phyloP scores from a whole-genome alignment of 768 basidiomycete species.

The Nevesoporus exiguus region DNA sequence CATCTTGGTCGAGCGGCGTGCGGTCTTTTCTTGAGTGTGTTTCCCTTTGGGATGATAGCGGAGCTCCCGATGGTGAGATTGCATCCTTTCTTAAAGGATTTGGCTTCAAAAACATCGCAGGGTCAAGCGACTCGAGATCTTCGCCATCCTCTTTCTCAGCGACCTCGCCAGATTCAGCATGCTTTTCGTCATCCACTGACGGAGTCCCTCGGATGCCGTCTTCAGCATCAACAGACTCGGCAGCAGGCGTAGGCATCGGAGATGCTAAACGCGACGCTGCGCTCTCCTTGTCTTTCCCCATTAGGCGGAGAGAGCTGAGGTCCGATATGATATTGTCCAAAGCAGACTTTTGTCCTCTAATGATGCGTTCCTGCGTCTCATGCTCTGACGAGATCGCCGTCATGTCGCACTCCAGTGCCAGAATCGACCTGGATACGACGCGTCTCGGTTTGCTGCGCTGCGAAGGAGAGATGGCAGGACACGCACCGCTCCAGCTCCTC shows the following conservation, averaged over 20 bases:
- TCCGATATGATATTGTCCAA: constrained; percentile 64
- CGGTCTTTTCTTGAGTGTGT: constrained; percentile 16
- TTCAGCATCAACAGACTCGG: constrained; percentile 35
- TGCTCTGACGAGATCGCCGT: constrained; percentile 69
- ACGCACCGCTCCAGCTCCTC: constrained; percentile 76
- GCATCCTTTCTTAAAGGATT: constrained; percentile 35
- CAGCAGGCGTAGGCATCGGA: constrained; percentile 47
- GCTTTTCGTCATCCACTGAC: constrained; percentile 32
- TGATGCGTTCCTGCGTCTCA: constrained; percentile 62
- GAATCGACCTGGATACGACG: constrained; percentile 52
- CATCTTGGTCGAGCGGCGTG: constrained; percentile 24
- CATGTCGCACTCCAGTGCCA: constrained; percentile 74
- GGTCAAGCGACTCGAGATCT: constrained; percentile 33
- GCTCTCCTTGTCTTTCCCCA: constrained; percentile 65
- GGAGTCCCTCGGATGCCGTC: constrained; percentile 21
- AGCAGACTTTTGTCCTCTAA: constrained; percentile 65
- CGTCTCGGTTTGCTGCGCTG: not conserved
- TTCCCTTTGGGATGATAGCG: constrained; percentile 25
- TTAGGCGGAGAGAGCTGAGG: constrained; percentile 55
- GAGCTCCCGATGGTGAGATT: constrained; percentile 32
- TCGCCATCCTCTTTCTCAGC: constrained; percentile 38
- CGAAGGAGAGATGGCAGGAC: not conserved
- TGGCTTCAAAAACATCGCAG: constrained; percentile 26
- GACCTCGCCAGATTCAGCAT: constrained; percentile 42
- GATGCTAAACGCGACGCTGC: constrained; percentile 38